Percentiles rank a stretch among this genome's conserved stretches.
Evolutionary conservation across 148 eudicot species (phyloP).

Genomic region (Pouteria glomerata): DNA sequence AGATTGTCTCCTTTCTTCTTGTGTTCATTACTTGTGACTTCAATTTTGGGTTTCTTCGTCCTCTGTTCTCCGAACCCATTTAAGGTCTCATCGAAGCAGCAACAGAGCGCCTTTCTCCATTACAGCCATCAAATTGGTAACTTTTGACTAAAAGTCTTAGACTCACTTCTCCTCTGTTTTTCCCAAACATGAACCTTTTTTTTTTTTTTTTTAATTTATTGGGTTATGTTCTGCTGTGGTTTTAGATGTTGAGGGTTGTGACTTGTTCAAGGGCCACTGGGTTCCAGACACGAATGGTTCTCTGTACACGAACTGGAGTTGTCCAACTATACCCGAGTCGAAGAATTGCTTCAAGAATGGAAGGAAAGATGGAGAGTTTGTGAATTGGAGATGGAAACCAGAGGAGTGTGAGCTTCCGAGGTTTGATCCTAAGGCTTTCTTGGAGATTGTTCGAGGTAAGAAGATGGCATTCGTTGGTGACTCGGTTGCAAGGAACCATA

Average conservation of each 20-base stretch:
- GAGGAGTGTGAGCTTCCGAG: conserved; percentile 52
- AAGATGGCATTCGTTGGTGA: conserved; percentile 71
- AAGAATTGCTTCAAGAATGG: conserved; percentile 66
- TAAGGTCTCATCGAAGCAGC: conserved; percentile 7
- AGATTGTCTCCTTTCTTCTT: conserved; percentile 24
- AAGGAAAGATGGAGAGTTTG: conserved; percentile 48
- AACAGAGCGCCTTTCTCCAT: neutral
- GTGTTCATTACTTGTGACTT: conserved; percentile 18
- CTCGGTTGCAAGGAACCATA: conserved; percentile 71
- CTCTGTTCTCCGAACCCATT: conserved; percentile 24
- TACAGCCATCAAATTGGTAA: conserved; percentile 5
- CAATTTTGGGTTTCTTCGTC: conserved; percentile 25
- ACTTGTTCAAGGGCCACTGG: conserved; percentile 64
- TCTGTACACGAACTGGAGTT: conserved; percentile 42
- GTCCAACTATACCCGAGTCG: conserved; percentile 51
- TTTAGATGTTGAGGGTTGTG: conserved; percentile 32
- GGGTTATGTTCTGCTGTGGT: neutral
- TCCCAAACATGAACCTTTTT: neutral
- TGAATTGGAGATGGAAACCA: conserved; percentile 81
- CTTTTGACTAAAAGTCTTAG: neutral
- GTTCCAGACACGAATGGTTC: conserved; percentile 34
- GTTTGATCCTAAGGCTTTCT: conserved; percentile 39
- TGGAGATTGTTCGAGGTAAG: conserved; percentile 40
- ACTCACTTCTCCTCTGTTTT: neutral
- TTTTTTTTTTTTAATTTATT: neutral